These are phyloP conservation scores for Musa schizocarpa DNA, from an alignment of 176 grass and related monocot genomes.

Conservation along the genomic window DNA sequence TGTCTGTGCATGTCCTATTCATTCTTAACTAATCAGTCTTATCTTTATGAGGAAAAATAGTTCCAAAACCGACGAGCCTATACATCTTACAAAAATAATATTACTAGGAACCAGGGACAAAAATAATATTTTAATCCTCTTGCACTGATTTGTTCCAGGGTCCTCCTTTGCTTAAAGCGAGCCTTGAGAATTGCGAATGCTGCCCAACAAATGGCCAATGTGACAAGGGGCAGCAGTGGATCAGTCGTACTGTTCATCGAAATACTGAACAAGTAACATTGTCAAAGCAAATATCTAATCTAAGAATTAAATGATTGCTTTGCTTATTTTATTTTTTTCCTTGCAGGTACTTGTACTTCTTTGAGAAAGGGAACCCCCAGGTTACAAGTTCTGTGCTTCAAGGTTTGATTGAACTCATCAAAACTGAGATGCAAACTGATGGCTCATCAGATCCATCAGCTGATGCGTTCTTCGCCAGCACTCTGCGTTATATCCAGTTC, in stretches of 20 bases:
- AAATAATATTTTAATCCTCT: background rate
- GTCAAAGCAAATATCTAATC: background rate
- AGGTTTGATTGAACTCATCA: constrained; percentile 89
- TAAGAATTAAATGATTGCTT: background rate
- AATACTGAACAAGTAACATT: constrained; percentile 94
- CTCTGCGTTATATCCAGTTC: constrained; percentile 79
- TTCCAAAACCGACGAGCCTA: no score
- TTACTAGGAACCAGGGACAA: no score
- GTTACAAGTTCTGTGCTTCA: constrained; percentile 81
- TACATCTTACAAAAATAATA: no score
- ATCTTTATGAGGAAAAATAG: no score
- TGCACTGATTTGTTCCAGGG: constrained; percentile 41
- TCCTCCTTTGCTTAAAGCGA: constrained; percentile 97
- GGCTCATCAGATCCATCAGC: constrained; percentile 42
- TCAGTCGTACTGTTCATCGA: constrained; percentile 80
- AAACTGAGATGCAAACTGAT: constrained; percentile 72
- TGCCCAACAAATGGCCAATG: constrained; percentile 91
- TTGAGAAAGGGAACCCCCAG: constrained; percentile 93
- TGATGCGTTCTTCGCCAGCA: constrained; percentile 89
- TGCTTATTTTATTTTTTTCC: constrained; percentile 5
- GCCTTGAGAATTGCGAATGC: constrained; percentile 96
- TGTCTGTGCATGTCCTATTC: no score
- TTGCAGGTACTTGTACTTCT: constrained; percentile 91
- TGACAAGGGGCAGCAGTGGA: constrained; percentile 65
- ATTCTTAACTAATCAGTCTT: no score